Base-by-base conservation (phyloP, 1,284 basidiomycete species). In the Cutaneotrichosporon sp. region DNA sequence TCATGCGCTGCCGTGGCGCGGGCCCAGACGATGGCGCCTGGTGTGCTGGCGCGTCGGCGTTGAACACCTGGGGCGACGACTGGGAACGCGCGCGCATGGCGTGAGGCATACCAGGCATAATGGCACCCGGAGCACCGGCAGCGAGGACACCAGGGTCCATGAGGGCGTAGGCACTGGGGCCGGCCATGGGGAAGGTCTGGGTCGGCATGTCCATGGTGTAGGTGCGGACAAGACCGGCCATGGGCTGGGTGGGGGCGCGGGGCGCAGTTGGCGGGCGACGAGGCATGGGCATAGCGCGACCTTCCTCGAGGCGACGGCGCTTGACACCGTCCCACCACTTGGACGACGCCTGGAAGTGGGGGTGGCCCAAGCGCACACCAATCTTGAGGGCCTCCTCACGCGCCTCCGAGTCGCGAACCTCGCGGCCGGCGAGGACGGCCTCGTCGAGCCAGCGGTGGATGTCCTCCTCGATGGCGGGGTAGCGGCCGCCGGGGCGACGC, bases 301-400 rank as follows among this genome's bases (percentile, higher is more conserved):
- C 62, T 55, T 67, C 63, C 51, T 67, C 63, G 38, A 64, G 25
- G 27, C 65, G 62, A 14, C 65, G 65, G 25, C 62, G 62, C 65
- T 67, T 67, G 60, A 67, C 62, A 24, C 60, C 62, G 55, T 67
- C 65, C 65, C 65, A 67, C 65, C 65, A 67, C 58, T 67, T 67
- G 57, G 65, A 64, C 43, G 65, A 67, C 20, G 62, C 62, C 60
- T 67, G 62, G 60, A 67, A 67, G 55, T 64, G 62, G 45, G 62
- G 62, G 58, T 64, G 63, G 25, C 65, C 65, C 18, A 64, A 60
- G 25, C 60, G 59, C 4, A 60, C 51, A 13, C 62, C 62, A 25
- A 67, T 62, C 60, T 62, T 60, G 52, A 64, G 62, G 0, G 65
- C 65, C 55, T 67, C 59, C 33, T 67, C 65, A 13, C 65, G 60